phyloP scores from a whole-genome alignment of 805 yeast species.

The Wickerhamiella sergipiensis region DNA sequence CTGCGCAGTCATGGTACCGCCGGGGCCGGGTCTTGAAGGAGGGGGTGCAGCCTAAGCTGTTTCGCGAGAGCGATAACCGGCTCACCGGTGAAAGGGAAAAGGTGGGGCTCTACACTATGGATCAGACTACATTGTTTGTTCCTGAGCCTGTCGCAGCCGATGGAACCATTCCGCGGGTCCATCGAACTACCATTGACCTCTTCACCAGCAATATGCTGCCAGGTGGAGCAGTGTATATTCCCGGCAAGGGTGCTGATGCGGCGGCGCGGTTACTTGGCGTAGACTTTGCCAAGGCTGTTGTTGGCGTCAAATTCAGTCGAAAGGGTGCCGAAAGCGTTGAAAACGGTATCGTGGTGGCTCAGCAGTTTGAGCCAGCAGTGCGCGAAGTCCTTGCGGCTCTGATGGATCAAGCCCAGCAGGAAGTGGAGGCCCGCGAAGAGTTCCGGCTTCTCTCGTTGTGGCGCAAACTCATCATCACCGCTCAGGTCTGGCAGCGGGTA shows the following conservation, averaged over 20 bases:
- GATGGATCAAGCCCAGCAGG: slow-evolving; percentile 36
- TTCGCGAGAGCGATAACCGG: slow-evolving; percentile 20
- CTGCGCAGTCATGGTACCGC: slow-evolving; percentile 80
- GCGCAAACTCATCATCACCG: slow-evolving; percentile 25
- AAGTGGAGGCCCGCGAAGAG: slow-evolving; percentile 29
- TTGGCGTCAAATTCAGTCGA: slow-evolving; percentile 60
- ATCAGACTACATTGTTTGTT: slow-evolving; percentile 56
- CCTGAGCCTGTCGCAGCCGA: slow-evolving; percentile 48
- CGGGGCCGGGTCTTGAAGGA: slow-evolving; percentile 60
- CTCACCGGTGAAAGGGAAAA: slow-evolving; percentile 14
- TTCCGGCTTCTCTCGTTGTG: slow-evolving; percentile 26
- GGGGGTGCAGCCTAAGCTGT: slow-evolving; percentile 51
- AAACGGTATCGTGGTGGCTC: slow-evolving; percentile 65
- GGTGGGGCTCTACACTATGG: slow-evolving; percentile 49
- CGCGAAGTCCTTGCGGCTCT: slow-evolving; percentile 34
- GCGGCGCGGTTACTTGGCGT: slow-evolving; percentile 63
- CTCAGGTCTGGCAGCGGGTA: slow-evolving; percentile 19
- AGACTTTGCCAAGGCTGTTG: slow-evolving; percentile 79
- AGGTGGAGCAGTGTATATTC: slow-evolving; percentile 52
- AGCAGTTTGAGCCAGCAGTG: slow-evolving; percentile 48
- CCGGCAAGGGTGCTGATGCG: slow-evolving; percentile 35
- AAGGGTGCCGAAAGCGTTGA: slow-evolving; percentile 38
- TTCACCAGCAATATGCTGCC: slow-evolving; percentile 77
- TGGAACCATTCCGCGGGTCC: slow-evolving; percentile 62
- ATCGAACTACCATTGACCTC: slow-evolving; percentile 72